A percentile compares a stretch with the other conserved stretches of the same genome.
Conservation (phyloP, 129 eudicot species). For the Arctium lappa region DNA sequence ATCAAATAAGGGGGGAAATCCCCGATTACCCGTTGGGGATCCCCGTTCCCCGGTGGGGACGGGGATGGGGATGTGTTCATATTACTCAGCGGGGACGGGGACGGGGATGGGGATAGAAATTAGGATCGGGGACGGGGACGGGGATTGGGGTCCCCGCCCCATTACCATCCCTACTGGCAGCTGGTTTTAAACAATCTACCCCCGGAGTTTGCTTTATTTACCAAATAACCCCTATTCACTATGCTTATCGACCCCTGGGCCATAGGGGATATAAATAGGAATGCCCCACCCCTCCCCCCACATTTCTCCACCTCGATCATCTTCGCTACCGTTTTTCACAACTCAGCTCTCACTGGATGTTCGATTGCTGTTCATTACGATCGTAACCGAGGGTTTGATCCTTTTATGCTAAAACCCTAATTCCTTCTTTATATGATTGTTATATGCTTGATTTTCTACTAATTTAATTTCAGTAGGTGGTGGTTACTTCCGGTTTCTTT, state of each 20-base stretch:
- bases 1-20: too few species aligned
- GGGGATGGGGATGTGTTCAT: too few species aligned
- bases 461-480: background rate
- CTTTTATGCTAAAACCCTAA: background rate
- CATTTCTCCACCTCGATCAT: background rate
- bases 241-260: background rate
- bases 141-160: too few species aligned
- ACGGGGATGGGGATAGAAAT: too few species aligned
- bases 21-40: too few species aligned
- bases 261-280: background rate
- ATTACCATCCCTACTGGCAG: too few species aligned
- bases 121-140: too few species aligned
- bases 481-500: background rate
- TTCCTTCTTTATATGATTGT: background rate
- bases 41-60: too few species aligned
- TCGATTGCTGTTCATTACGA: background rate
- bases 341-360: background rate
- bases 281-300: background rate
- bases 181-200: background rate
- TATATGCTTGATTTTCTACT: background rate
- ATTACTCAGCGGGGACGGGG: too few species aligned
- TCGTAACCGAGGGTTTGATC: background rate
- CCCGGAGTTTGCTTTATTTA: background rate
- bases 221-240: background rate
- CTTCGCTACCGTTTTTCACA: background rate